Base-by-base conservation (phyloP, 192 early-diverging fungal species). In the Cladochytrium replicatum region DNA sequence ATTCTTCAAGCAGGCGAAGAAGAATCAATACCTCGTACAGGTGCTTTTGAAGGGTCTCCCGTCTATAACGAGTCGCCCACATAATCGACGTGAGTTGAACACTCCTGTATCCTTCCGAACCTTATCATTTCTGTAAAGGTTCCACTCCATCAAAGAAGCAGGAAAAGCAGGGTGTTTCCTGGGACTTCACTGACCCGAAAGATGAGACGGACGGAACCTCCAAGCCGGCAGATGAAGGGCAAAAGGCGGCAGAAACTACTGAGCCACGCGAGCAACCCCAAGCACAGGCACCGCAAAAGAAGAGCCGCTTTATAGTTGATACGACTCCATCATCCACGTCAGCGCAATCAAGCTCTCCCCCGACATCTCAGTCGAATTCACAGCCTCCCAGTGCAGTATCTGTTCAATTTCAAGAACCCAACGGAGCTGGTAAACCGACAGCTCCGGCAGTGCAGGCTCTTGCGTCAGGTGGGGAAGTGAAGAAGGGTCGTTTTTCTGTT, bases 1-100 rank as follows among this genome's bases (percentile, higher is more conserved):
- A 1, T 90, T 90, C 56, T 90, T 88, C 57, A 86, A 72, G 55
- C 72, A 78, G 41, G 80, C 83, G 7, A 88, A 84, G 55, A 85
- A 77, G 52, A 73, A 66, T 39, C 54, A 72, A 5, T 82, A 81
- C 52, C 57, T 91, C 1, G 73, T 76, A 0, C 61, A 60, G 6
- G 63, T 57, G 0, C 22, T 91, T 4, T 57, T 89, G 15, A 50
- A 65, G 17, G 66, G 74, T 8, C 44, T 91, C 17, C 77, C 81
- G 5, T 79, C 83, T 1, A 69, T 91, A 29, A 82, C 84, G 29
- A 61, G 79, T 52, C 60, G 85, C 15, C 74, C 79, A 21, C 78
- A 75, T 31, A 82, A 78, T 43, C 67, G 68, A 40, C 50, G 66
- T 66, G 46, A 15, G 58, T 26, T 19, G n/a, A n/a, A 27, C 19